These are phyloP conservation scores for Hydnum rufescens DNA, from an alignment of 768 basidiomycete genomes.

Conservation along the genomic window DNA sequence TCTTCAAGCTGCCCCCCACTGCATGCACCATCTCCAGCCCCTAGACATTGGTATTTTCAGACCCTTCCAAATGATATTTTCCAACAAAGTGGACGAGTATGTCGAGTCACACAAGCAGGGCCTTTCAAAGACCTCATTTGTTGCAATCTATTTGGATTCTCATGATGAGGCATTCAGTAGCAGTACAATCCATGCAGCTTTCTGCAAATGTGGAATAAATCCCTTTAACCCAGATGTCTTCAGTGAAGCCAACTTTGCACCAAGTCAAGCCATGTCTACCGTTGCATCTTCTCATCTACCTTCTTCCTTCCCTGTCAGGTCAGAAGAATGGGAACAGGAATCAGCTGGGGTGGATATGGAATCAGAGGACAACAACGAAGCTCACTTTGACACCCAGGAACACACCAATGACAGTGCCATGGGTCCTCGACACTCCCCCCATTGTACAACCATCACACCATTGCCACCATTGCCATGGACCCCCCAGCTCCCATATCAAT, in stretches of 20 bases:
- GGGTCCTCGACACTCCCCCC: too few relatives aligned
- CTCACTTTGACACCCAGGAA: too few relatives aligned
- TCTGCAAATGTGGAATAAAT: background rate
- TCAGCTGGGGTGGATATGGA: too few relatives aligned
- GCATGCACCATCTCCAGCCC: constrained; percentile 26
- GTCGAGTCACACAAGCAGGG: background rate
- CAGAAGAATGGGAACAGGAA: too few relatives aligned
- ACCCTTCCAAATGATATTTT: constrained; percentile 12
- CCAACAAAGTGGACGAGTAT: background rate
- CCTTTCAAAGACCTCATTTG: background rate
- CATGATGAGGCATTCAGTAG: background rate
- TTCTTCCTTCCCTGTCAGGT: background rate
- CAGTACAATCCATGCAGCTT: background rate
- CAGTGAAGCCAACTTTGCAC: background rate
- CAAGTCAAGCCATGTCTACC: background rate
- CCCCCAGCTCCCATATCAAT: too few relatives aligned
- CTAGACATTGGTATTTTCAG: constrained; percentile 25
- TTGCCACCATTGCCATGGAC: too few relatives aligned
- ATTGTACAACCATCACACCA: too few relatives aligned
- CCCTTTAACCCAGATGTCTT: background rate
- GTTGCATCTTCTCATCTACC: background rate
- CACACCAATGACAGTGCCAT: too few relatives aligned
- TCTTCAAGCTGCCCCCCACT: constrained; percentile 23
- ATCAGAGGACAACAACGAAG: too few relatives aligned
- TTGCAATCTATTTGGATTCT: background rate